These are phyloP conservation scores for Fusarium tanahbumbuense DNA, from an alignment of 2,329 filamentous ascomycete species.

Conservation along the genomic window DNA sequence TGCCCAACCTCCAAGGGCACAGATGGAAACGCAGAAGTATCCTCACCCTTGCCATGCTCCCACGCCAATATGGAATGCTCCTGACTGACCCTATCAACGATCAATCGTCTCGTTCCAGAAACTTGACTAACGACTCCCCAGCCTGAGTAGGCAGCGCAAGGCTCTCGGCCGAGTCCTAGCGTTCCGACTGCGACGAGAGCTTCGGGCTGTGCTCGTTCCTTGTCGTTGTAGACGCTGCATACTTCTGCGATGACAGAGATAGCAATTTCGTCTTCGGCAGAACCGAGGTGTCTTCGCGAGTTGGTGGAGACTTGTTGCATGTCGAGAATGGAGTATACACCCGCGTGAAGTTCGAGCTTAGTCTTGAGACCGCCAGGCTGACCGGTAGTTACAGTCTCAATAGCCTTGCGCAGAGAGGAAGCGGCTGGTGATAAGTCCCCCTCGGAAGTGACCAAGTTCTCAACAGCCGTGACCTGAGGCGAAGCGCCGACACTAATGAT, in stretches of 20 bases:
- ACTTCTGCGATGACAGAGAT: conserved; percentile 71
- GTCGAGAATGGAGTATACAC: conserved; percentile 73
- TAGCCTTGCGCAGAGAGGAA: conserved; percentile 7
- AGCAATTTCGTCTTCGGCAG: conserved; percentile 61
- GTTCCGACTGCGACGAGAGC: conserved; percentile 68
- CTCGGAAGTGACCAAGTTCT: conserved; percentile 38
- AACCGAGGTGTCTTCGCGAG: conserved; percentile 46
- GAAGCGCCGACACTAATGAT: conserved; percentile 50
- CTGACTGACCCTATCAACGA: conserved; percentile 71
- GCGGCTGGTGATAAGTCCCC: neutral
- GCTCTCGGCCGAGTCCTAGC: conserved; percentile 70
- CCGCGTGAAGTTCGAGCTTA: conserved; percentile 70
- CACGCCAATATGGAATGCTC: conserved; percentile 72
- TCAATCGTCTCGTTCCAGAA: conserved; percentile 50
- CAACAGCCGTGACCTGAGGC: conserved; percentile 46
- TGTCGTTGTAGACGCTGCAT: conserved; percentile 65
- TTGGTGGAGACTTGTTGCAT: conserved; percentile 73
- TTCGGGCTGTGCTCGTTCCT: conserved; percentile 55
- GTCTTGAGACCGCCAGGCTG: conserved; percentile 25
- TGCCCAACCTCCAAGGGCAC: conserved; percentile 60
- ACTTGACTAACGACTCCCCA: conserved; percentile 68
- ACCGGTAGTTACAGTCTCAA: neutral
- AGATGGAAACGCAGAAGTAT: neutral
- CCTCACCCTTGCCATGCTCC: conserved; percentile 44
- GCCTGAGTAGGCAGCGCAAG: conserved; percentile 68